Conservation (phyloP, 2,329 filamentous ascomycete species). For the Chrysosporium queenslandicum region DNA sequence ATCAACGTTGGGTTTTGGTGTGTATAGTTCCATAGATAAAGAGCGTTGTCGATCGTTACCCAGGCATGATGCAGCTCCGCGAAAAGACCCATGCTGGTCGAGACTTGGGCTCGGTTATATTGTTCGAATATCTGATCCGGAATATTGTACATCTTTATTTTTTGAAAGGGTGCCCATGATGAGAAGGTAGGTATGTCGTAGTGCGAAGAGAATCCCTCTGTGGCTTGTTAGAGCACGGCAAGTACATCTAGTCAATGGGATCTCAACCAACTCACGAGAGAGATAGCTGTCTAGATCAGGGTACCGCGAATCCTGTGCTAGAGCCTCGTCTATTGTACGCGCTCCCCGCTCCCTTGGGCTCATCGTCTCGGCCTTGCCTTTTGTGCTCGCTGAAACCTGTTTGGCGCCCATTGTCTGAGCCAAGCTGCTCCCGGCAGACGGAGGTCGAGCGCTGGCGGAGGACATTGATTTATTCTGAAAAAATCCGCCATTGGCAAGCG, state of each 20-base stretch:
- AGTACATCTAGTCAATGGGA: background rate
- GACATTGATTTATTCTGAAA: constrained; percentile 25
- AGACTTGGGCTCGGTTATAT: constrained; percentile 76
- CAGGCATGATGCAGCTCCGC: constrained; percentile 91
- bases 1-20: constrained; percentile 82
- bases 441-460: constrained; percentile 10
- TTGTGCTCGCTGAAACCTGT: constrained; percentile 25
- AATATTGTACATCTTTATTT: constrained; percentile 74
- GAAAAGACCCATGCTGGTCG: constrained; percentile 91
- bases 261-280: constrained; percentile 54
- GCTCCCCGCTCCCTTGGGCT: constrained; percentile 71
- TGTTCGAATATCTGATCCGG: constrained; percentile 88
- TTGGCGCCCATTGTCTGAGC: constrained; percentile 11
- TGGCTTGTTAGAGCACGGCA: constrained; percentile 9
- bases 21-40: constrained; percentile 98
- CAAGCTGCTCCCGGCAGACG: constrained; percentile 4
- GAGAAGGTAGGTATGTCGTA: constrained; percentile 64
- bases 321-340: constrained; percentile 67
- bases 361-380: constrained; percentile 43
- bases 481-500: constrained; percentile 30
- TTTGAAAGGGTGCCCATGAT: constrained; percentile 83
- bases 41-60: constrained; percentile 87
- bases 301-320: constrained; percentile 67
- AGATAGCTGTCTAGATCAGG: constrained; percentile 85
- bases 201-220: constrained; percentile 82